Conservation (phyloP, 164 flowering plant genomes). For the Macadamia integrifolia region DNA sequence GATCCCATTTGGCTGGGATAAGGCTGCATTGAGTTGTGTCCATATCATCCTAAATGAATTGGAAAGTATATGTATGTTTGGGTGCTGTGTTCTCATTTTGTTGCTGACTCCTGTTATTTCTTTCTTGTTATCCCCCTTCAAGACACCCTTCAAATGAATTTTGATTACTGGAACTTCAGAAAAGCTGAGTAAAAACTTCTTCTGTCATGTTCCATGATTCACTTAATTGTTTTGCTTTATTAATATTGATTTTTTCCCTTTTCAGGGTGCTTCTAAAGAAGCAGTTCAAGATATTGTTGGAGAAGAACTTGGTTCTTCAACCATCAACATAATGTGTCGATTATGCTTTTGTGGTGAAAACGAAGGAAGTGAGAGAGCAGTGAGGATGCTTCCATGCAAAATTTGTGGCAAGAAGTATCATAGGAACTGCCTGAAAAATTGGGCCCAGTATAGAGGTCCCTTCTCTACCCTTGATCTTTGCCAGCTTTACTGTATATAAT, state of each 20-base stretch:
- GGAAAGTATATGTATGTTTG: background rate
- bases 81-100: background rate
- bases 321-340: slow-evolving; percentile 70
- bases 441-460: slow-evolving; percentile 88
- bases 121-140: background rate
- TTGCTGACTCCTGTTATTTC: background rate
- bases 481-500: background rate
- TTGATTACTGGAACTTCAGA: background rate
- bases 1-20: too few species aligned
- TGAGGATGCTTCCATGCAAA: slow-evolving; percentile 84
- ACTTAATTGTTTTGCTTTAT: background rate
- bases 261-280: slow-evolving; percentile 21
- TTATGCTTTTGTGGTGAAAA: slow-evolving; percentile 81
- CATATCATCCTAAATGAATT: too few species aligned
- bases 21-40: too few species aligned
- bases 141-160: too few species aligned
- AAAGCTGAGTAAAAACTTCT: background rate
- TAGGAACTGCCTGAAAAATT: slow-evolving; percentile 71
- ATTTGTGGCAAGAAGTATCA: slow-evolving; percentile 90
- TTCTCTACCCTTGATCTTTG: background rate
- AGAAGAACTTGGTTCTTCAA: slow-evolving; percentile 36
- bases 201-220: background rate
- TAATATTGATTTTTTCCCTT: too few species aligned
- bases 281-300: slow-evolving; percentile 12
- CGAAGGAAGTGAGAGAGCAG: slow-evolving; percentile 85